Conservation (phyloP, 2,329 filamentous ascomycete genomes). For the Balansia obtecta region DNA sequence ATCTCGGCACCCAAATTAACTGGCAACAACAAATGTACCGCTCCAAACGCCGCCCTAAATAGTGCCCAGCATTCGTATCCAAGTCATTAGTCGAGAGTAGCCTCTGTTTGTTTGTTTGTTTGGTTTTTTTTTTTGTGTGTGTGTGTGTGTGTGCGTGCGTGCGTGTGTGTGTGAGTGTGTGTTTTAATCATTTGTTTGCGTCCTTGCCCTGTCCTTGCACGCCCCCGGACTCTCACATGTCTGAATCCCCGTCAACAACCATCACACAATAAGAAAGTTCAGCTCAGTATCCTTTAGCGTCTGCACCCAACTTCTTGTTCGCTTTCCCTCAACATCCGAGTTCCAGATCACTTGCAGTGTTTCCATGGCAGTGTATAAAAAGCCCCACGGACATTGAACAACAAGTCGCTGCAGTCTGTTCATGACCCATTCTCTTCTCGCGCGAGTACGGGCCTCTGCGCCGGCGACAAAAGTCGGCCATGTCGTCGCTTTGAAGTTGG, state of each 20-base stretch:
- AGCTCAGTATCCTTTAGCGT: conserved; percentile 28
- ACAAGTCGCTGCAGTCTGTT: conserved; percentile 29
- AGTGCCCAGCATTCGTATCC: background rate
- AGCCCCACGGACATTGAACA: conserved; percentile 33
- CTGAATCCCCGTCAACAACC: no score
- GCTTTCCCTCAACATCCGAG: conserved; percentile 19
- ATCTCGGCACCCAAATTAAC: background rate
- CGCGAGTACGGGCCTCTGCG: conserved; percentile 32
- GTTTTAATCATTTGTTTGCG: no score
- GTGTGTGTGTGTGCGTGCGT: no score
- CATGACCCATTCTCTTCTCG: conserved; percentile 35
- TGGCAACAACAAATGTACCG: background rate
- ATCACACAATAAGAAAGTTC: conserved; percentile 31
- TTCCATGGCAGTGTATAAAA: conserved; percentile 33
- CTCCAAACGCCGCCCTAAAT: background rate
- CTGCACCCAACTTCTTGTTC: conserved; percentile 28
- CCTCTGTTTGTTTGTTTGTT: background rate
- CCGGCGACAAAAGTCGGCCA: conserved; percentile 46
- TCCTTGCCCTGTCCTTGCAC: no score
- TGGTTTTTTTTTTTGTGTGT: background rate
- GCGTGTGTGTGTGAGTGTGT: no score
- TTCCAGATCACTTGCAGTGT: conserved; percentile 32
- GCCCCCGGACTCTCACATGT: no score
- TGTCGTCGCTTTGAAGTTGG: conserved; percentile 41
- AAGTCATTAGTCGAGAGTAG: background rate